Percentiles rank a stretch among this genome's conserved stretches.
These are phyloP conservation scores for Carex scoparia DNA, from an alignment of 176 grass and related monocot genomes.

Conservation along the genomic window DNA sequence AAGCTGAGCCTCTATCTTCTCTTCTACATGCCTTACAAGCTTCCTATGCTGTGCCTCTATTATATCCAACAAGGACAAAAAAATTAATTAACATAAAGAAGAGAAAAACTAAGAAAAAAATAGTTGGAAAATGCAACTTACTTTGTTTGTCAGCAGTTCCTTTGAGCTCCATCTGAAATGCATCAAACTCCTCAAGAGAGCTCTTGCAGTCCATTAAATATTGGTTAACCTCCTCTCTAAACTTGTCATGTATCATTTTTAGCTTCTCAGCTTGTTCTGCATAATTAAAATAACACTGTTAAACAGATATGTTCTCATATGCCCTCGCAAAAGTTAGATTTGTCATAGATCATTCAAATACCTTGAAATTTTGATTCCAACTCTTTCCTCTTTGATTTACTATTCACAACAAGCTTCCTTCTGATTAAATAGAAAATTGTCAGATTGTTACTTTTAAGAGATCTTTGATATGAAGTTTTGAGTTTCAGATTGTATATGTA, in stretches of 20 bases:
- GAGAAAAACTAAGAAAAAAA: background rate
- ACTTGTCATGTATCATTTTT: slow-evolving; percentile 69
- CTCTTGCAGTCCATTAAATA: slow-evolving; percentile 59
- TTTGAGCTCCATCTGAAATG: slow-evolving; percentile 71
- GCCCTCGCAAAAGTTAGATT: slow-evolving; percentile 6
- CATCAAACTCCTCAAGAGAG: slow-evolving; percentile 62
- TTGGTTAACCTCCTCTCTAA: slow-evolving; percentile 70
- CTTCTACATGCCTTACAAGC: slow-evolving; percentile 57
- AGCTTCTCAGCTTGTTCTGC: slow-evolving; percentile 74
- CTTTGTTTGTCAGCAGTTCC: slow-evolving; percentile 68
- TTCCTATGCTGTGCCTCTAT: slow-evolving; percentile 72
- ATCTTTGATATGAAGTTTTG: background rate
- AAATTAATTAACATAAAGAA: slow-evolving; percentile 12
- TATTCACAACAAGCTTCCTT: slow-evolving; percentile 51
- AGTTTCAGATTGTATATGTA: background rate
- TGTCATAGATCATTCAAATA: slow-evolving; percentile 25
- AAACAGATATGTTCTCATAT: slow-evolving; percentile 11
- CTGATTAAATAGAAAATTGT: slow-evolving; percentile 46
- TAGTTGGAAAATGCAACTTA: slow-evolving; percentile 39
- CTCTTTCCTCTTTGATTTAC: slow-evolving; percentile 72
- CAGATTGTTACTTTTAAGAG: slow-evolving; percentile 19
- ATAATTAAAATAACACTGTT: slow-evolving; percentile 13
- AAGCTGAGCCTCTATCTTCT: slow-evolving; percentile 51
- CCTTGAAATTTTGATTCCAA: slow-evolving; percentile 92
- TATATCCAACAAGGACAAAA: background rate